Base-by-base conservation (phyloP, 371 early-diverging fungal genomes). In the Saksenaea oblongispora region DNA sequence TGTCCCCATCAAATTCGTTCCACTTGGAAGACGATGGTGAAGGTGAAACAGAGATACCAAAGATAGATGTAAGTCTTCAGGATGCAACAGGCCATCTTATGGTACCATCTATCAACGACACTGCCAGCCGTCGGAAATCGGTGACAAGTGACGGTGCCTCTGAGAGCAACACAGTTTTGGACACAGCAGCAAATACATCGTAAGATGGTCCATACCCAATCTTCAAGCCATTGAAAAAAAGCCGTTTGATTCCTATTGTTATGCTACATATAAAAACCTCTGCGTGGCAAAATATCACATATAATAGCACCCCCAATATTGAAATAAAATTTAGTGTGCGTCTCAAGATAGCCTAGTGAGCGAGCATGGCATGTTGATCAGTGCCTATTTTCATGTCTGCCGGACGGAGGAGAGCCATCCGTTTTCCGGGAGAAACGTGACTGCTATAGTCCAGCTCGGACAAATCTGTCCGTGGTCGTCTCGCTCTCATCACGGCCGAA, bases 41-140 rank as follows among this genome's bases (percentile, higher is more conserved):
- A 15, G 31, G 42, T 44, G 22, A 55, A 41, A 24, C 31, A 27
- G 28, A 58, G 3, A 39, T 55, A 22, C 15, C 28, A 5, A 54
- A 57, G 18, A 18, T 34, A 3, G 35, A 61, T 26, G 5, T 22
- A n/a, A 47, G 51, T 22, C 24, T 17, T 13, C 70, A 69, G 26
- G 69, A 69, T 42, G 58, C 61, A 34, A 61, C 67, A 39, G 73
- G 73, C 1, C 66, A 71, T 64, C 61, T 71, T 22, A 70, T 69
- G 67, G 66, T 71, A 0, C 74, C 76, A 26, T 28, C 62, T 9
- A 3, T 47, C 10, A 9, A n/a, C 11, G 51, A 47, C 10, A 47
- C 9, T 22, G 0, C 51, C 24, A 47, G 11, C 11, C 51, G 51
- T 26, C 51, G 51, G 10, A 47, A 22, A 22, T 47, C 51, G 3